Conservation (phyloP, 2,329 filamentous ascomycete species). For the Fusarium sp. region DNA sequence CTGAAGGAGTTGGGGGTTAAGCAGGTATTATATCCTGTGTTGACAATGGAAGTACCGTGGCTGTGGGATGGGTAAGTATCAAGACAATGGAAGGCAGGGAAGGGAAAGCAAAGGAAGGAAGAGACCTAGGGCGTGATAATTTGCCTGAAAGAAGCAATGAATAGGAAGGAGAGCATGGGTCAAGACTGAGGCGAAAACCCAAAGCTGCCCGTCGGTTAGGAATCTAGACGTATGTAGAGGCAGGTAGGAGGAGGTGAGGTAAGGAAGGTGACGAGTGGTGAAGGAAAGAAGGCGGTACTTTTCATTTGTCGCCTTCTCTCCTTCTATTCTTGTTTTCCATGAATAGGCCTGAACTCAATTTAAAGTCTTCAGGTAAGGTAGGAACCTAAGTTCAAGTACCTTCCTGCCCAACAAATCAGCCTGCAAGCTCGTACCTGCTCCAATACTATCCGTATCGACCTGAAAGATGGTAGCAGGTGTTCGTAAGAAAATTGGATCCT, state of each 20-base stretch:
- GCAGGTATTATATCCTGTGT: slow-evolving; percentile 26
- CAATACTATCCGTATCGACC: slow-evolving; percentile 2
- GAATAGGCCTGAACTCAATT: slow-evolving; percentile 20
- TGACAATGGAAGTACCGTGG: neutral
- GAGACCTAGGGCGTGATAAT: neutral
- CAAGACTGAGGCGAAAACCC: slow-evolving; percentile 19
- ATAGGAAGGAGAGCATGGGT: slow-evolving; percentile 17
- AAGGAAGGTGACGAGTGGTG: slow-evolving; percentile 9
- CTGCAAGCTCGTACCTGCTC: neutral
- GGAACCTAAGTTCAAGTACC: neutral
- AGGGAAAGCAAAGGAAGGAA: neutral
- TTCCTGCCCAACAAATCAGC: neutral
- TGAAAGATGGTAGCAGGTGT: neutral
- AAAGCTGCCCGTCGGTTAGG: slow-evolving; percentile 7
- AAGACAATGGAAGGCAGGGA: neutral
- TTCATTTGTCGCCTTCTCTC: slow-evolving; percentile 22
- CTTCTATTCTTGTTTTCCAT: slow-evolving; percentile 8
- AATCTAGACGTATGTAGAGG: neutral
- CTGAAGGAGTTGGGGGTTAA: slow-evolving; percentile 6
- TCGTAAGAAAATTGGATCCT: slow-evolving; percentile 8
- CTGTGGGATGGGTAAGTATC: neutral
- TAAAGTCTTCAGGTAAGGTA: slow-evolving; percentile 15
- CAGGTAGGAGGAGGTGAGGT: neutral
- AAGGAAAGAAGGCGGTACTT: slow-evolving; percentile 2
- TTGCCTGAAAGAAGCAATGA: slow-evolving; percentile 20